These are phyloP conservation scores for Ophiostoma sp. DNA, from an alignment of 2,329 filamentous ascomycete genomes.

Conservation along the genomic window DNA sequence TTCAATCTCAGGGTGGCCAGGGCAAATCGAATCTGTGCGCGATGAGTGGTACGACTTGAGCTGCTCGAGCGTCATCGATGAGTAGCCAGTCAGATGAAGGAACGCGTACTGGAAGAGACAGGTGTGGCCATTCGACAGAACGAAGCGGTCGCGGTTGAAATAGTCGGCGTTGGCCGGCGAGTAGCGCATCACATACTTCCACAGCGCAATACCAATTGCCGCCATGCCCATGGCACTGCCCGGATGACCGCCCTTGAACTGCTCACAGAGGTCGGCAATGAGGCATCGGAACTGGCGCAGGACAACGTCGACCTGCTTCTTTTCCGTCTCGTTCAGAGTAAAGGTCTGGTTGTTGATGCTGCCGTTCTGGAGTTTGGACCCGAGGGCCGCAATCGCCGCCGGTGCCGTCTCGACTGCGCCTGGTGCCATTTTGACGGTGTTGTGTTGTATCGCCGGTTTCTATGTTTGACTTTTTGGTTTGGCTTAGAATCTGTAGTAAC, in stretches of 20 bases:
- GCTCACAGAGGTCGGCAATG: neutral
- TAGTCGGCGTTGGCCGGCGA: conserved; percentile 54
- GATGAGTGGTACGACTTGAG: conserved; percentile 51
- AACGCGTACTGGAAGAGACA: conserved; percentile 57
- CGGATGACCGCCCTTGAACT: conserved; percentile 21
- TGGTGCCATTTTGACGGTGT: no score
- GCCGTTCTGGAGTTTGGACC: no score
- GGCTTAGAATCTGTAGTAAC: no score
- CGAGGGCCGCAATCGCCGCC: no score
- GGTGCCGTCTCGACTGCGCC: no score
- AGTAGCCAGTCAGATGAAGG: conserved; percentile 55
- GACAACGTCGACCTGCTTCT: no score
- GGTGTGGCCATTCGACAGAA: conserved; percentile 62
- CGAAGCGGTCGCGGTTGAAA: conserved; percentile 64
- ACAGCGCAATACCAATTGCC: conserved; percentile 60
- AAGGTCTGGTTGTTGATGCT: no score
- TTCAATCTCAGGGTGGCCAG: conserved; percentile 59
- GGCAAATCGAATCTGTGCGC: conserved; percentile 51
- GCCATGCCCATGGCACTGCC: conserved; percentile 61
- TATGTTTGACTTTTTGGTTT: no score
- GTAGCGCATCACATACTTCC: conserved; percentile 64
- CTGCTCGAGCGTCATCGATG: conserved; percentile 56
- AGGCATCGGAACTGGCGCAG: no score
- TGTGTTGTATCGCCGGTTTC: no score
- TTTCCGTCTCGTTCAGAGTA: no score